Base-by-base conservation (phyloP, 176 grass and related monocot species). In the Sorghum bicolor region DNA sequence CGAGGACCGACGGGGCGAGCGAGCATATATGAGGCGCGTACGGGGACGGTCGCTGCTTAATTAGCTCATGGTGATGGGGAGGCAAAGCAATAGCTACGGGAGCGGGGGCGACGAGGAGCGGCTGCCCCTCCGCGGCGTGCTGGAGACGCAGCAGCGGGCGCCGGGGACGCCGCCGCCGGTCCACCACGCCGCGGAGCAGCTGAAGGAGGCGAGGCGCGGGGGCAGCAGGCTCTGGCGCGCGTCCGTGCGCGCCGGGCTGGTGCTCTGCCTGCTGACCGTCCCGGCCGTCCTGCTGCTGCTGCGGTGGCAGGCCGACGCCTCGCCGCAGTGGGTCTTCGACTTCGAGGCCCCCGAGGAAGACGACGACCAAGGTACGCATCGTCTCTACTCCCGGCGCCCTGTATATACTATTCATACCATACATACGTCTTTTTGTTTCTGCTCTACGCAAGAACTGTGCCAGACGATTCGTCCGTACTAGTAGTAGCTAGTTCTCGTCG, bases 241-340 rank as follows among this genome's bases (percentile, higher is more conserved):
- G 45, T 58, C 75, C 69, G 68, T 70, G 84, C 88, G 88, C 61
- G 84, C 61, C 47, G 80, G 31, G 38, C 84, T 90, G 48, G 48
- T 50, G 75, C 9, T 90, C 74, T 83, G 80, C 69, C 31, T 87
- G 22, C 80, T 90, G 4, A 50, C 69, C 13, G 29, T 90, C 75
- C 83, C 87, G 24, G 77, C 71, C 52, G 52, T 89, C 14, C 52
- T 89, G 50, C 31, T 81, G 70, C 31, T 85, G 24, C 32, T 76
- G 52, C 63, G 65, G 82, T 81, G 78, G 87, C 83, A 69, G 40
- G 39, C 9, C 8, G 33, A 33, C n/a, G 32, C 70, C 37, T 85
- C 76, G 40, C n/a, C 77, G 50, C 30, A 40, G 82, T 81, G 82
- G 87, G 31, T 89, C 71, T 89, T 89, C 77, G 77, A 64, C 12